A percentile compares a stretch with the other conserved stretches of the same genome.
Conservation (phyloP, 768 basidiomycete species). For the Pleurotus eryngii region DNA sequence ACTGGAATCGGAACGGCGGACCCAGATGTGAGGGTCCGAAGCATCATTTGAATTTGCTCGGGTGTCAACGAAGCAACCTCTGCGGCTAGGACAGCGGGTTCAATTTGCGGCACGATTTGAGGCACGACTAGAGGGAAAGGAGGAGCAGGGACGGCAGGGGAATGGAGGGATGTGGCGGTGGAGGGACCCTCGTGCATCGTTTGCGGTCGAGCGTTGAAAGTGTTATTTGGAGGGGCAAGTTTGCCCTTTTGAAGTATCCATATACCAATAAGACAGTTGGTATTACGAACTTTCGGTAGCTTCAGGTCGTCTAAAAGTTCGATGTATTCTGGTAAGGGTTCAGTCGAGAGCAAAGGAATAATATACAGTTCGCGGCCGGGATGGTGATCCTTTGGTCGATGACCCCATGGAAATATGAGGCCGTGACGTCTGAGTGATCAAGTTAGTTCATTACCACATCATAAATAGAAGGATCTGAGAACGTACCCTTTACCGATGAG, state of each 20-base stretch:
- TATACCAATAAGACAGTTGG: conserved; percentile 73
- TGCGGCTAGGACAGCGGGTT: conserved; percentile 56
- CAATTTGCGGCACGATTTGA: conserved; percentile 15
- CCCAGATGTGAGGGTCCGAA: conserved; percentile 51
- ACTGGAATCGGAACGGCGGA: conserved; percentile 26
- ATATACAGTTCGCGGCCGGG: conserved; percentile 88
- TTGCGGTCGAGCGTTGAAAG: conserved; percentile 16
- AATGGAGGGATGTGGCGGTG: conserved; percentile 13
- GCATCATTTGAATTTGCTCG: conserved; percentile 69
- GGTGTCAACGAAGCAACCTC: conserved; percentile 74
- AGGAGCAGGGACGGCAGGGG: conserved; percentile 14
- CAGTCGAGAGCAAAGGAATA: conserved; percentile 64
- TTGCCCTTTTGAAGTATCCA: conserved; percentile 86
- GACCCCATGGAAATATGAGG: conserved; percentile 83
- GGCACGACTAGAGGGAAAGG: conserved; percentile 21
- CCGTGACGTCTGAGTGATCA: conserved; percentile 67
- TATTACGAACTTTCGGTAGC: conserved; percentile 60
- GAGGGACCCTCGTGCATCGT: conserved; percentile 11
- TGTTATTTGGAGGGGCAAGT: conserved; percentile 40
- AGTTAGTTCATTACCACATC: not conserved
- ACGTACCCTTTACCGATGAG: conserved; percentile 71
- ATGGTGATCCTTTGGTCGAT: conserved; percentile 63
- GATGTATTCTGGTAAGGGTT: conserved; percentile 79
- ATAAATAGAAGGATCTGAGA: conserved; percentile 4
- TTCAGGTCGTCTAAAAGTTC: conserved; percentile 76